Base-by-base conservation (phyloP, 352 stramenopile species). In the Hyaloperonospora brassicae region DNA sequence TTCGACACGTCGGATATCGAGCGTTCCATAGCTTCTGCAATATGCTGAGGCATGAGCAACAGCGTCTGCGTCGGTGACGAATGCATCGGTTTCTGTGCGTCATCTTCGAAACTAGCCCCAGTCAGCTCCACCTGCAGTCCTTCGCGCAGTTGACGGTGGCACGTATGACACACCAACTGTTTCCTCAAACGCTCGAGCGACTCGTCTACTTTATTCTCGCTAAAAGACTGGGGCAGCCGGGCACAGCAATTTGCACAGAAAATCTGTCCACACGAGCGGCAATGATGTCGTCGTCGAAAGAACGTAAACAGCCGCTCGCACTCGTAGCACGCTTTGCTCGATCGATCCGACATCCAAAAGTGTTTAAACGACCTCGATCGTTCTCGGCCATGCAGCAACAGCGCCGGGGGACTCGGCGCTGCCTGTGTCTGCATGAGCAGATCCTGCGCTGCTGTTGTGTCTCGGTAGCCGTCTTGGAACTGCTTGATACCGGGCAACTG, bases 341-440 rank as follows among this genome's bases (percentile, higher is more conserved):
- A 89, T 14, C 84, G 77, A 55, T 94, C 84, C 46, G 84, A 94
- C 84, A 94, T 94, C 84, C 84, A 94, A 55, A 94, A 94, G 59
- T 90, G 81, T 50, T 89, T 92, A 57, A 91, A 73, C 17, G 77
- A 88, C 41, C 79, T 79, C 25, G 76, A 73, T 25, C 81, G 66
- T 24, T 81, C 64, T 10, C 76, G 64, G 12, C 62, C 66, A 27
- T 41, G 46, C 11, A 51, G 25, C 9, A 51, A 30, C 11, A 72
- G 63, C 14, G 67, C 57, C 1, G 66, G 62, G 0, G 59, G 53
- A n/a, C 23, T 52, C 48, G 57, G 50, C 17, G 17, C 17, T 23
- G 66, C 54, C 45, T 64, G 50, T 36, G 42, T 64, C n/a, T 65
- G 57, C 36, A 71, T 43, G 1, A 62, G 46, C 9, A 34, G 0